Conservation (phyloP, 495 filamentous ascomycete genomes). For the Aspergillus biplanus region DNA sequence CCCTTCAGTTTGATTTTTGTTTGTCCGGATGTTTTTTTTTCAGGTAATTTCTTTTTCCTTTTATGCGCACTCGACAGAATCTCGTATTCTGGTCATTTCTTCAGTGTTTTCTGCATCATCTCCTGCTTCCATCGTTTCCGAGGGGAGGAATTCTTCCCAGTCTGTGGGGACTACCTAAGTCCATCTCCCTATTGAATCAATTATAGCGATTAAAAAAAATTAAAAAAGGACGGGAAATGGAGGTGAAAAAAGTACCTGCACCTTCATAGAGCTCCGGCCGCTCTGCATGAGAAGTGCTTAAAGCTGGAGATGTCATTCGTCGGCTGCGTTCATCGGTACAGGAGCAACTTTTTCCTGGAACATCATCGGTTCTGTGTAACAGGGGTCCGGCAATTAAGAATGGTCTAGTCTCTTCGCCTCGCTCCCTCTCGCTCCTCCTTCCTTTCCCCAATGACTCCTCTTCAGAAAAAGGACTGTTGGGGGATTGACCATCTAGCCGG, state of each 20-base stretch:
- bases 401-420: constrained; percentile 8
- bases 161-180: neutral
- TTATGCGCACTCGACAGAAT: too few species aligned
- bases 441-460: neutral
- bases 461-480: constrained; percentile 4
- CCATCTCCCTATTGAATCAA: neutral
- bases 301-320: constrained; percentile 11
- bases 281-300: constrained; percentile 13
- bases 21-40: neutral
- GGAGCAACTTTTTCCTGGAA: constrained; percentile 4
- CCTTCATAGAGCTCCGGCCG: constrained; percentile 8
- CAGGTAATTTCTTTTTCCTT: too few species aligned
- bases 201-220: neutral
- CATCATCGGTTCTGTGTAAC: constrained; percentile 21
- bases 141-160: neutral
- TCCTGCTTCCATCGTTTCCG: neutral
- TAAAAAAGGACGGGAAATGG: neutral
- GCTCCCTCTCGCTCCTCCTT: constrained; percentile 1
- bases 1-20: neutral
- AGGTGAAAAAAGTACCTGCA: constrained; percentile 18
- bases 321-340: constrained; percentile 6
- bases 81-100: too few species aligned
- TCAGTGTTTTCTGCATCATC: neutral
- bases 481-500: constrained; percentile 1
- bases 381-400: constrained; percentile 16